Percentiles rank a stretch among this genome's conserved stretches.
Conservation (phyloP, 176 grass and related monocot species). For the Phoenix dactylifera region DNA sequence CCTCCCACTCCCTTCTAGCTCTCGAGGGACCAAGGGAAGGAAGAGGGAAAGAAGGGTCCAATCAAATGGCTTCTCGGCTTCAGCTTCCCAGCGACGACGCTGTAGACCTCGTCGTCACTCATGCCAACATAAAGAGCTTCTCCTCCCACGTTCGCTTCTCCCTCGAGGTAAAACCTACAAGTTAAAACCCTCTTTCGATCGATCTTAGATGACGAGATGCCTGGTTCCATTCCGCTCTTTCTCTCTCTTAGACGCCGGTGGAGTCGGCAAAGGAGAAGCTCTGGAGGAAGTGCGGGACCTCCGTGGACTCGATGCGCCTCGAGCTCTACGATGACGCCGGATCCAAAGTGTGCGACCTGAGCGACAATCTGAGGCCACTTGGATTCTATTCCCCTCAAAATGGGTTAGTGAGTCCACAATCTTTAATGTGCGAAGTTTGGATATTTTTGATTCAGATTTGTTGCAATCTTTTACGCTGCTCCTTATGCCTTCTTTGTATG, state of each 20-base stretch:
- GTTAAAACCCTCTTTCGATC: background rate
- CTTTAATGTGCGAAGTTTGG: too few species aligned
- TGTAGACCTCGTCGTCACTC: conserved; percentile 56
- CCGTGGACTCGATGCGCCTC: conserved; percentile 59
- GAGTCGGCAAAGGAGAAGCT: conserved; percentile 84
- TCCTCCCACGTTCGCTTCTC: conserved; percentile 73
- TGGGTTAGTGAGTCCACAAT: conserved; percentile 22
- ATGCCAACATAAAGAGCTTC: conserved; percentile 82
- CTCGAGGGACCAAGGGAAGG: too few species aligned
- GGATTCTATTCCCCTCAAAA: conserved; percentile 63
- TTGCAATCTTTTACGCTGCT: background rate
- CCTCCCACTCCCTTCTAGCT: too few species aligned
- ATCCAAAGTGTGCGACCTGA: conserved; percentile 57
- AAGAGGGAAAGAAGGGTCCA: too few species aligned
- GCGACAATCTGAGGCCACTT: conserved; percentile 39
- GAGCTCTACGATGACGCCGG: conserved; percentile 71
- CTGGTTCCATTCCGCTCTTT: background rate
- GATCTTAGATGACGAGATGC: background rate
- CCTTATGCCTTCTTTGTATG: background rate
- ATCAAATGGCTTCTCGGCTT: conserved; percentile 34
- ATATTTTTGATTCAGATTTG: background rate
- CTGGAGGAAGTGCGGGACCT: conserved; percentile 78
- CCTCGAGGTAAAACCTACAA: conserved; percentile 26
- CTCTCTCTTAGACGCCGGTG: conserved; percentile 38
- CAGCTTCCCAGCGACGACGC: conserved; percentile 66